phyloP scores from a whole-genome alignment of 805 yeast genomes.

The Saccharomyces cerevisiae region DNA sequence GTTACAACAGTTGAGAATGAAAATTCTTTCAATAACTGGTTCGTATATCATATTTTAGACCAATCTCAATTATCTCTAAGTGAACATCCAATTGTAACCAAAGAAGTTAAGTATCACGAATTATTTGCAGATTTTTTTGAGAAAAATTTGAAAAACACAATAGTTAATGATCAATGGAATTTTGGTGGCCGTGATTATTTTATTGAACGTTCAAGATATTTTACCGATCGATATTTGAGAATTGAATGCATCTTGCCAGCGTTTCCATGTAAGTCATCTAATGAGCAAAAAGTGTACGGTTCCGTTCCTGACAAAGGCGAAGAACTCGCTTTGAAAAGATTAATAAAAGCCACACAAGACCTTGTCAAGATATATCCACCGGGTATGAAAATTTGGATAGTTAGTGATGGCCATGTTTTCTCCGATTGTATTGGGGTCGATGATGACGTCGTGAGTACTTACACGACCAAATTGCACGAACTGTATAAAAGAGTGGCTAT shows the following conservation, averaged over 20 bases:
- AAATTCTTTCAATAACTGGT: conserved; percentile 32
- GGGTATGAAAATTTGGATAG: conserved; percentile 48
- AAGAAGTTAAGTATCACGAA: conserved; percentile 20
- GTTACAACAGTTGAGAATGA: conserved; percentile 30
- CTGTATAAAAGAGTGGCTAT: conserved; percentile 35
- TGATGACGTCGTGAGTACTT: conserved; percentile 44
- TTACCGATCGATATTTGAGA: conserved; percentile 39
- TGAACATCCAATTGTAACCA: conserved; percentile 6
- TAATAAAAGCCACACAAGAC: conserved; percentile 29
- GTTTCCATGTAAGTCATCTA: conserved; percentile 59
- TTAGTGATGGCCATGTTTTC: conserved; percentile 59
- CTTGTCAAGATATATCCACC: conserved; percentile 41
- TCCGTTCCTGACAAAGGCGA: conserved; percentile 48
- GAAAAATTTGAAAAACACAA: conserved; percentile 39
- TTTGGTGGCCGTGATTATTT: conserved; percentile 39
- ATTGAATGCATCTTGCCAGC: conserved; percentile 56
- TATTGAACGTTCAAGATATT: conserved; percentile 36
- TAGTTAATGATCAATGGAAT: conserved; percentile 43
- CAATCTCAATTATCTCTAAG: conserved; percentile 29
- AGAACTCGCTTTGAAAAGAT: conserved; percentile 35
- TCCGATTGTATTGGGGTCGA: conserved; percentile 58
- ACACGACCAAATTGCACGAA: conserved; percentile 38
- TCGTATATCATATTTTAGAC: conserved; percentile 30
- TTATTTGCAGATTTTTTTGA: conserved; percentile 38
- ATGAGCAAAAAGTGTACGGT: conserved; percentile 42